Evolutionary conservation across 495 filamentous ascomycete species (phyloP).

Genomic region (Xylaria palmicola): DNA sequence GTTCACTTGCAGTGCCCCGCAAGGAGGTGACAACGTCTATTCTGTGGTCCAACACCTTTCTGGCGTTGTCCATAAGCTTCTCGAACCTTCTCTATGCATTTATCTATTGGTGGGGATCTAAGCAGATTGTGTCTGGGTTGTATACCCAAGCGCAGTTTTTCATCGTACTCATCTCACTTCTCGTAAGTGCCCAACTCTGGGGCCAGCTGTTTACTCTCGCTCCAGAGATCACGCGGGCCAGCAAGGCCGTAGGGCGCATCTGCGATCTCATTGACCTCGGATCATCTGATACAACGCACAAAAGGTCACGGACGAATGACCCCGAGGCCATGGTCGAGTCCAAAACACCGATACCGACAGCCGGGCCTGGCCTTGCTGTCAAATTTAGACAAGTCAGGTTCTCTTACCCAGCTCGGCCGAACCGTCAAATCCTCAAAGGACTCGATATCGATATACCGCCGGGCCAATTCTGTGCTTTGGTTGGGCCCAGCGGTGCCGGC

Average conservation of each 20-base stretch:
- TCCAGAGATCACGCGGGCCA: slow-evolving; percentile 59
- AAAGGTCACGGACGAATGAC: slow-evolving; percentile 12
- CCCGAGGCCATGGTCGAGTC: slow-evolving; percentile 27
- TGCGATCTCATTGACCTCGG: slow-evolving; percentile 49
- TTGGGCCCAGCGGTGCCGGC: slow-evolving; percentile 61
- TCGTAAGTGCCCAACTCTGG: slow-evolving; percentile 62
- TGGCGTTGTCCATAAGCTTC: slow-evolving; percentile 53
- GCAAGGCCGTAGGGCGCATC: slow-evolving; percentile 46
- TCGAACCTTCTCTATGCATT: slow-evolving; percentile 60
- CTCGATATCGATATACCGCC: slow-evolving; percentile 55
- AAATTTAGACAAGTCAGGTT: slow-evolving; percentile 57
- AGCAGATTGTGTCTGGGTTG: slow-evolving; percentile 52
- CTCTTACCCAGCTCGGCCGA: slow-evolving; percentile 59
- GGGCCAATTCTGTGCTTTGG: slow-evolving; percentile 59
- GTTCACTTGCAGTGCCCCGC: slow-evolving; percentile 42
- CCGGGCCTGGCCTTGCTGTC: slow-evolving; percentile 41
- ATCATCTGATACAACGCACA: slow-evolving; percentile 23
- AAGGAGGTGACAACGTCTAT: slow-evolving; percentile 51
- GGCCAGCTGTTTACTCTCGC: slow-evolving; percentile 66
- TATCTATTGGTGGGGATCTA: slow-evolving; percentile 67
- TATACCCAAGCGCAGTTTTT: slow-evolving; percentile 64
- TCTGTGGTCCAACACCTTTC: slow-evolving; percentile 50
- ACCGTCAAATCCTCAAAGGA: slow-evolving; percentile 51
- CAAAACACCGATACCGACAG: slow-evolving; percentile 9
- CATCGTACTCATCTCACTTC: slow-evolving; percentile 61